Base-by-base conservation (phyloP, 768 basidiomycete species). In the Boletus reticuloceps region DNA sequence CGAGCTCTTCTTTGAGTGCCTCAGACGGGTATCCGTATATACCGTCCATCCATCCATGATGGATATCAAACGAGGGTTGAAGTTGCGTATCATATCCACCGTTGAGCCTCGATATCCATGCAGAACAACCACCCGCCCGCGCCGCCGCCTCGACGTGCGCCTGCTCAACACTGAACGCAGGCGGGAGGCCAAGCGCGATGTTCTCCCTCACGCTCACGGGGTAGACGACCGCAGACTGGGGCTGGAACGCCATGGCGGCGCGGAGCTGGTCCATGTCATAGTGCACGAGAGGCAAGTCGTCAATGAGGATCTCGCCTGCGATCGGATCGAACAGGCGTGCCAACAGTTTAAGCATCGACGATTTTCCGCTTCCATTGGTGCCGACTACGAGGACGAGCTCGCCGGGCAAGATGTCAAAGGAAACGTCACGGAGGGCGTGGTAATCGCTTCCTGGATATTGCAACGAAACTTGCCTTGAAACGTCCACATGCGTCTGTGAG, bases 151-250 rank as follows among this genome's bases (percentile, higher is more conserved):
- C 50, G 8, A 79, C 55, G 13, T 47, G 34, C 39, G 68, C 61
- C 0, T 62, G 51, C 0, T 63, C 53, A 19, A 54, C 38, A 1
- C 55, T 48, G 0, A 64, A 58, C 39, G 64, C 42, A 0, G 50
- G 51, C 11, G 61, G 53, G 16, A 67, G 54, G 5, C 74, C 69
- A 9, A 75, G 57, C 19, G 70, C 67, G 25, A 79, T 76, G 56
- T 79, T 79, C 41, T 78, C 78, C 14, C 64, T 59, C 2, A 83
- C 64, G 0, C 76, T 75, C 1, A 82, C 59, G 0, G 82, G 83
- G 53, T 76, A 84, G 10, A 83, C 57, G 2, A 68, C 58, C 29
- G 78, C 79, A 8, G 79, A 77, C 54, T 84, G 83, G 0, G 78
- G 76, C 17, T 84, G 74, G 25, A 79, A 72, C 0, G 77, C 72